Base-by-base conservation (phyloP, 495 filamentous ascomycete species). In the Aspergillus saccharolyticus region DNA sequence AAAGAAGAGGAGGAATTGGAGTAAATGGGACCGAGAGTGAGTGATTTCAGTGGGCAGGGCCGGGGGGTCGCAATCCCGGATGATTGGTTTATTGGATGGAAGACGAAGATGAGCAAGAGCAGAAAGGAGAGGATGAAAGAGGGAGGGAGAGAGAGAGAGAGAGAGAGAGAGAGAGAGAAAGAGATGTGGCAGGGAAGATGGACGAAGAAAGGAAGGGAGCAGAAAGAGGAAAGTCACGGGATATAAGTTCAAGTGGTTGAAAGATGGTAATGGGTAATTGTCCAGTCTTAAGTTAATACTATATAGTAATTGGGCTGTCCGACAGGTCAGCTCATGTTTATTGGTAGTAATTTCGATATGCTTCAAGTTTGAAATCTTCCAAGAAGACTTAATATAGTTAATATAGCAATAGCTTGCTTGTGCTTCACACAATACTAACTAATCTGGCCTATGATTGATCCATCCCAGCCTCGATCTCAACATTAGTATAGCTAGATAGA, bases 1-100 rank as follows among this genome's bases (percentile, higher is more conserved):
- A 76, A 74, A 62, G 75, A 78, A 42, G 75, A 78, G 51, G 75
- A 77, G 44, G 74, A 76, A 0, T 64, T 65, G 19, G 74, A 77
- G 53, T 76, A 52, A 65, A 52, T 39, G 16, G 33, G 12, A 15
- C 2, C 33, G 33, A 2, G 33, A 39, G 33, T 5, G 33, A 12
- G 12, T 39, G 33, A 12, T 39, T 39, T 39, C 33, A 12, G 33
- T 15, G 33, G 33, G 33, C 4, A 30, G 25, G 10, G 25, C 25
- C 4, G 25, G 25, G 10, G 25, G 25, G 10, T 30, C 10, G 25
- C 4, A 30, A 10, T 10, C 25, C 4, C 46, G 52, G 22, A 52
- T 52, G 10, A 52, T 52, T 33, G 18, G 47, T 1, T 42, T 22
- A n/a, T n/a, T n/a, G n/a, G n/a, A n/a, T n/a, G n/a, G n/a, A n/a